These are phyloP conservation scores for Lodderomyces theae DNA, from an alignment of 1,139 yeast species.

Conservation along the genomic window DNA sequence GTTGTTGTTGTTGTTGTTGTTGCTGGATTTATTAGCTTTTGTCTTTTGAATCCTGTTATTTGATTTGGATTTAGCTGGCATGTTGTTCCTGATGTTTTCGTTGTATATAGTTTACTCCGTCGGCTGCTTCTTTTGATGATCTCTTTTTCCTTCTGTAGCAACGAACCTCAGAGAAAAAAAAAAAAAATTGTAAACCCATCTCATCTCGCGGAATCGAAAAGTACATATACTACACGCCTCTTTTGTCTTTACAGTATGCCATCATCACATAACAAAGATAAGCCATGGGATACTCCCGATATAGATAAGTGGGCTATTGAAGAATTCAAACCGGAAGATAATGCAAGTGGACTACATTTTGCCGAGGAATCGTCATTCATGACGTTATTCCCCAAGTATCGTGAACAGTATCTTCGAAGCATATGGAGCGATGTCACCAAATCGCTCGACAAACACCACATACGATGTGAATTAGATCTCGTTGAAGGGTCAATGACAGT, in stretches of 20 bases:
- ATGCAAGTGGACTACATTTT: constrained; percentile 79
- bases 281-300: constrained; percentile 97
- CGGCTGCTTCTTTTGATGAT: too few species aligned
- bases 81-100: too few species aligned
- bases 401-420: constrained; percentile 85
- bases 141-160: too few species aligned
- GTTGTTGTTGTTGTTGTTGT: too few species aligned
- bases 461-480: constrained; percentile 79
- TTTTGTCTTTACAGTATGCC: constrained; percentile 61
- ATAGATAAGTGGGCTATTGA: constrained; percentile 92
- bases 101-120: too few species aligned
- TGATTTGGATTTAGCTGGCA: not conserved
- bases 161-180: not conserved
- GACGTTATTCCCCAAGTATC: constrained; percentile 93
- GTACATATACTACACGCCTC: too few species aligned
- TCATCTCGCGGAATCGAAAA: constrained; percentile 10
- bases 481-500: constrained; percentile 99
- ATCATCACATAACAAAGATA: constrained; percentile 88
- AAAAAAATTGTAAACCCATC: constrained; percentile 7
- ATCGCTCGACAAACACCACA: constrained; percentile 66
- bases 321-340: constrained; percentile 87
- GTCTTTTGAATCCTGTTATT: constrained; percentile 4
- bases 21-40: too few species aligned
- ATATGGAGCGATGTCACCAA: constrained; percentile 93
- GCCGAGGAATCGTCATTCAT: constrained; percentile 93